A percentile compares a stretch with the other conserved stretches of the same genome.
These are phyloP conservation scores for Sporothrix inflata DNA, from an alignment of 2,329 filamentous ascomycete species.

Conservation along the genomic window DNA sequence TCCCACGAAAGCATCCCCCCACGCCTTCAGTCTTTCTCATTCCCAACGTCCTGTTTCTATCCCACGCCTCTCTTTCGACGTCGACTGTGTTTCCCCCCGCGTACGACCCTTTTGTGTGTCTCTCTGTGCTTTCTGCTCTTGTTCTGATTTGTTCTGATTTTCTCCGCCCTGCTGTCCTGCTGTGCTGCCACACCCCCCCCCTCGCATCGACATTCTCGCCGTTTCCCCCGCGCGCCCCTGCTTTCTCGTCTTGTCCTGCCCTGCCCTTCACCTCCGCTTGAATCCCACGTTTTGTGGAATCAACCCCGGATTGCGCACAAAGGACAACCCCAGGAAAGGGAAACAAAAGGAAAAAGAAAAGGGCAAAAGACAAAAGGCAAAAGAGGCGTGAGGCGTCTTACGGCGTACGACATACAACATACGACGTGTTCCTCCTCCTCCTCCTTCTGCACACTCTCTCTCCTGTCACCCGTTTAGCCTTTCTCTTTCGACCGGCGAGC, in stretches of 20 bases:
- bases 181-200: background rate
- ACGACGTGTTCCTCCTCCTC: background rate
- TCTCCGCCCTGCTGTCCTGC: background rate
- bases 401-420: background rate
- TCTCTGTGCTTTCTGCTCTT: too few relatives aligned
- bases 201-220: background rate
- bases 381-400: background rate
- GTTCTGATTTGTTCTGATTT: background rate
- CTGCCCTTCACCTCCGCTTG: background rate
- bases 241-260: background rate
- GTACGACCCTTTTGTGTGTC: background rate
- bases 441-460: background rate
- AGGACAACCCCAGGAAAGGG: background rate
- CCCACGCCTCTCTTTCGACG: conserved; percentile 11
- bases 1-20: conserved; percentile 12
- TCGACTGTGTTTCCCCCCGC: background rate
- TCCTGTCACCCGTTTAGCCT: background rate
- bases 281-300: conserved; percentile 18
- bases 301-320: conserved; percentile 22
- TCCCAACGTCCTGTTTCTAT: conserved; percentile 16
- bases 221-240: conserved; percentile 3
- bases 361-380: background rate
- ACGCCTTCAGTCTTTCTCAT: background rate
- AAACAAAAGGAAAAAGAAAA: background rate
- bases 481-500: background rate